phyloP scores from a whole-genome alignment of 345 rosid genomes.

The Brassica carinata region DNA sequence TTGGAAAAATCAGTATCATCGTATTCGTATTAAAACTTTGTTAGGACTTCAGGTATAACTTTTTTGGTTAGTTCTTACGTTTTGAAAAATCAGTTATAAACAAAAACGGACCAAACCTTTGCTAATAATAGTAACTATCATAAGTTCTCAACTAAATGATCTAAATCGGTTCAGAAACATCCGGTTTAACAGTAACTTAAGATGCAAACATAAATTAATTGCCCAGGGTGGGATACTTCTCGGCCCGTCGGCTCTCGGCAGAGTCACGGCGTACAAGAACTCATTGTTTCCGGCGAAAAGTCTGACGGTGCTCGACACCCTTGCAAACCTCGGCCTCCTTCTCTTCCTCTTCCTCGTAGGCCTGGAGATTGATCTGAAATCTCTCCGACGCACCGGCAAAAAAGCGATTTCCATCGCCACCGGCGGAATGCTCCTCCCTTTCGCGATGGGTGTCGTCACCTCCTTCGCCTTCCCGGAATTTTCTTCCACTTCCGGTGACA shows the following conservation, averaged over 20 bases:
- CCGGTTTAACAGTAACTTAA: neutral
- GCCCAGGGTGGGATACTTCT: slow-evolving; percentile 69
- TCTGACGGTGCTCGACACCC: slow-evolving; percentile 68
- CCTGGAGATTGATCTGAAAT: slow-evolving; percentile 55
- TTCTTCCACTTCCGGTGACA: too few relatives aligned
- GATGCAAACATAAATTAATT: neutral
- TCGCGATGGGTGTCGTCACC: slow-evolving; percentile 62
- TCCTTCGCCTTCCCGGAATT: slow-evolving; percentile 52
- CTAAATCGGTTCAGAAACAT: neutral
- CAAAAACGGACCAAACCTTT: too few relatives aligned
- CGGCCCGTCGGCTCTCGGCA: slow-evolving; percentile 79
- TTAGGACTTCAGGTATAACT: too few relatives aligned
- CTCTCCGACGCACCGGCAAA: slow-evolving; percentile 62
- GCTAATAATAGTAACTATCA: too few relatives aligned
- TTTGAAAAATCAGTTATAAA: too few relatives aligned
- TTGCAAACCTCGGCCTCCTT: slow-evolving; percentile 78
- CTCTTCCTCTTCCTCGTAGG: slow-evolving; percentile 80
- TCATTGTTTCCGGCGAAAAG: slow-evolving; percentile 59
- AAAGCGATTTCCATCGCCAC: slow-evolving; percentile 63
- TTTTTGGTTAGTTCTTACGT: too few relatives aligned
- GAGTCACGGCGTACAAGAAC: slow-evolving; percentile 48
- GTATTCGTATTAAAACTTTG: too few relatives aligned
- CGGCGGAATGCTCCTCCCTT: slow-evolving; percentile 68
- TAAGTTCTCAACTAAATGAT: too few relatives aligned
- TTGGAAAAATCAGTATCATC: neutral